Base-by-base conservation (phyloP, 768 basidiomycete genomes). In the Lenzites betulinus region DNA sequence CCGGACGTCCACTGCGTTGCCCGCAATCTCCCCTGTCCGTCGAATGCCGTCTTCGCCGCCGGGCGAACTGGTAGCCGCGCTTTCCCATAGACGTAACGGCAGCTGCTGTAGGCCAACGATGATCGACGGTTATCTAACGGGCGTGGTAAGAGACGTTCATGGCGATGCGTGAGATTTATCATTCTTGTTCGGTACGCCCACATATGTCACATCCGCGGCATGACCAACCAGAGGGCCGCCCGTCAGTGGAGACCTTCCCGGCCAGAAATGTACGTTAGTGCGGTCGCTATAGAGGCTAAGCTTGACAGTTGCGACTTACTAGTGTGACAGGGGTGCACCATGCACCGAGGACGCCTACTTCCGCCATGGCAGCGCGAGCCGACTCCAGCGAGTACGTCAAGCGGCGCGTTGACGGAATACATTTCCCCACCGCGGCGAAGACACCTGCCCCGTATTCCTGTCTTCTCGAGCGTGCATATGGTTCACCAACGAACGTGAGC, bases 171-270 rank as follows among this genome's bases (percentile, higher is more conserved):
- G 53, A 44, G 53, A 54, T 44, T 20, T 23, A 13, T 39, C 23
- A 35, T 16, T 18, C 42, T 16, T 41, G 36, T 25, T 54, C 53
- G 53, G 53, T 44, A 54, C 53, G 53, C 53, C 53, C 53, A 54
- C 43, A 46, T 44, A 26, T 54, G 53, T 54, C 53, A 51, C 35
- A 12, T 15, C 30, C 18, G 18, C 35, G 12, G 13, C 13, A 18
- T 28, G 47, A 13, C 28, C 22, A 3, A 30, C 11, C 4, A n/a
- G 43, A n/a, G n/a, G 7, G n/a, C 20, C 43, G 20, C 43, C n/a
- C 15, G 3, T 8, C 18, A 16, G 26, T n/a, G n/a, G n/a, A n/a
- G n/a, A n/a, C n/a, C 25, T 49, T 28, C 47, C 47, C 26, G 25
- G 28, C 26, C 33, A 35, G 16, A 18, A 13, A 15, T 18, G 49